A percentile compares a stretch with the other conserved stretches of the same genome.
Conservation (phyloP, 2,329 filamentous ascomycete species). For the Apiospora aurea region DNA sequence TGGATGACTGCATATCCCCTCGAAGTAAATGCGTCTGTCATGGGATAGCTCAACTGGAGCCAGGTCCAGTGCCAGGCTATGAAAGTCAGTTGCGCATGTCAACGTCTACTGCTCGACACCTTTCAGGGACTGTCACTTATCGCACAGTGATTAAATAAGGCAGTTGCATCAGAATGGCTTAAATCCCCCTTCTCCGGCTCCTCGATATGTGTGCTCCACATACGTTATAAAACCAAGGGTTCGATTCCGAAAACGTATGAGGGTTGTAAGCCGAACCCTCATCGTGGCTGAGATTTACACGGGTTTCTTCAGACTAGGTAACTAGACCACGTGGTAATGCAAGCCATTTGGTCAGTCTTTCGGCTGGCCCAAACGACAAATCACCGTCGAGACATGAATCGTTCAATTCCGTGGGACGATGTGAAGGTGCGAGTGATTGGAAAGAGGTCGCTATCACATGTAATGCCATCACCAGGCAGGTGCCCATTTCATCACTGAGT, state of each 20-base stretch:
- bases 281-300: too few relatives aligned
- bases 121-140: neutral
- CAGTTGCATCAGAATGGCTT: neutral
- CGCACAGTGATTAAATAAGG: neutral
- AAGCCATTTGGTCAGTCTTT: neutral
- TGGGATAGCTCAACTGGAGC: too few relatives aligned
- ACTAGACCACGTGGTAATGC: neutral
- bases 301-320: neutral
- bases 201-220: neutral
- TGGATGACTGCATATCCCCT: too few relatives aligned
- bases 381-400: neutral
- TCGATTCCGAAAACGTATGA: neutral
- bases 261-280: too few relatives aligned
- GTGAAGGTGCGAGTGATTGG: neutral
- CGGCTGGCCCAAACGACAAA: neutral
- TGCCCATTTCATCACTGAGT: neutral
- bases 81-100: too few relatives aligned
- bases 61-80: too few relatives aligned
- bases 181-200: neutral
- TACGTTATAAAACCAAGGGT: neutral
- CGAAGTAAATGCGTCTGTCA: too few relatives aligned
- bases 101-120: neutral
- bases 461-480: neutral
- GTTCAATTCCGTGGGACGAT: neutral
- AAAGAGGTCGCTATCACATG: neutral